phyloP scores from a whole-genome alignment of 2,329 filamentous ascomycete genomes.

The Apiospora sp. region DNA sequence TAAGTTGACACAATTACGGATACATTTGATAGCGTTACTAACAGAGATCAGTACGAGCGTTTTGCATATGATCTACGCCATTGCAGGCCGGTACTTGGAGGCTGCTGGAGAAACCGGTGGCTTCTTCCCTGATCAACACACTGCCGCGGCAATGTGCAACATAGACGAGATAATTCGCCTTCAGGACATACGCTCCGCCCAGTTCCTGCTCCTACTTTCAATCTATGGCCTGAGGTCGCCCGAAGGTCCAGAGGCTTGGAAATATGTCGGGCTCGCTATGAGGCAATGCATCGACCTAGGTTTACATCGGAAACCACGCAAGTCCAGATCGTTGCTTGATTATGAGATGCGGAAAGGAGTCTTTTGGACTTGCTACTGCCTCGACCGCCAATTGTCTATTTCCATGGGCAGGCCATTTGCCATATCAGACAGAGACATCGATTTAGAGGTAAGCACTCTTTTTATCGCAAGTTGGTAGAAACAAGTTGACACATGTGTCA shows the following conservation, averaged over 20 bases:
- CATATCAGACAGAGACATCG: slow-evolving; percentile 41
- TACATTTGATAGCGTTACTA: neutral
- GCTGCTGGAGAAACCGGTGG: slow-evolving; percentile 39
- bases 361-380: slow-evolving; percentile 43
- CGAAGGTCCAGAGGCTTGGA: slow-evolving; percentile 33
- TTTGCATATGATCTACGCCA: slow-evolving; percentile 43
- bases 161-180: slow-evolving; percentile 33
- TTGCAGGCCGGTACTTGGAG: slow-evolving; percentile 41
- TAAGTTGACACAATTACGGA: slow-evolving; percentile 3
- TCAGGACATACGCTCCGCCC: slow-evolving; percentile 33
- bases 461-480: neutral
- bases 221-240: slow-evolving; percentile 33
- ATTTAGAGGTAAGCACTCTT: slow-evolving; percentile 32
- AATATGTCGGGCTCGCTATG: slow-evolving; percentile 35
- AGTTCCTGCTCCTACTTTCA: slow-evolving; percentile 34
- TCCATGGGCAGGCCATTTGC: slow-evolving; percentile 42
- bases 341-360: slow-evolving; percentile 39
- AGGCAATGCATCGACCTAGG: slow-evolving; percentile 35
- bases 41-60: slow-evolving; percentile 28
- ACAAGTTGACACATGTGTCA: slow-evolving; percentile 19
- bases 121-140: slow-evolving; percentile 33
- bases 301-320: slow-evolving; percentile 34
- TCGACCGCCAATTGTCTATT: slow-evolving; percentile 43
- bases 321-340: slow-evolving; percentile 30
- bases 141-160: slow-evolving; percentile 31